These are phyloP conservation scores for Dittrichia graveolens DNA, from an alignment of 129 eudicot species.

Conservation along the genomic window DNA sequence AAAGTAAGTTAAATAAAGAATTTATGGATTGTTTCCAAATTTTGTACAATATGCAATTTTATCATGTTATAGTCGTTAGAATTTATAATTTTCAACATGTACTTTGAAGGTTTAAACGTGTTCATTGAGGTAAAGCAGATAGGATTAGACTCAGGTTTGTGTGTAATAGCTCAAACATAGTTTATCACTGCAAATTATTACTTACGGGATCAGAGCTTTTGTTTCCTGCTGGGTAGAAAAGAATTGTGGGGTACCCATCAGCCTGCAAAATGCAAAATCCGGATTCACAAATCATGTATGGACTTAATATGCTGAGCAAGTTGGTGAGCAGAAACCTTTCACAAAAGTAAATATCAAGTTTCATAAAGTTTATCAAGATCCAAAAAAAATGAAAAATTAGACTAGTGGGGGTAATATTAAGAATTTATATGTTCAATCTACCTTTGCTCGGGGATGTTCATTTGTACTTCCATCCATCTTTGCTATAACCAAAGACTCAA, in stretches of 20 bases:
- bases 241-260: conserved; percentile 79
- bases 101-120: neutral
- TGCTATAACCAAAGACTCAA: conserved; percentile 72
- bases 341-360: neutral
- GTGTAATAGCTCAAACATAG: neutral
- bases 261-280: conserved; percentile 51
- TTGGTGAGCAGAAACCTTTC: neutral
- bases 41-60: neutral
- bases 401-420: neutral
- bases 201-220: conserved; percentile 79
- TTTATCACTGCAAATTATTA: conserved; percentile 14
- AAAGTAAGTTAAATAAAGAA: neutral
- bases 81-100: neutral
- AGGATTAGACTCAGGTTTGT: neutral
- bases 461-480: conserved; percentile 92
- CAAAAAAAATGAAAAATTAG: neutral
- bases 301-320: neutral
- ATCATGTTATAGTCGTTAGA: neutral
- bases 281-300: conserved; percentile 3
- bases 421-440: conserved; percentile 8
- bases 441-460: conserved; percentile 87
- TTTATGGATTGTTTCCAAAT: neutral
- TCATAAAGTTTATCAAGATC: neutral
- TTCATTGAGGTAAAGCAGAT: neutral
- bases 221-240: conserved; percentile 88